phyloP scores from a whole-genome alignment of 2,329 filamentous ascomycete genomes.

The Cladosporium phlei region DNA sequence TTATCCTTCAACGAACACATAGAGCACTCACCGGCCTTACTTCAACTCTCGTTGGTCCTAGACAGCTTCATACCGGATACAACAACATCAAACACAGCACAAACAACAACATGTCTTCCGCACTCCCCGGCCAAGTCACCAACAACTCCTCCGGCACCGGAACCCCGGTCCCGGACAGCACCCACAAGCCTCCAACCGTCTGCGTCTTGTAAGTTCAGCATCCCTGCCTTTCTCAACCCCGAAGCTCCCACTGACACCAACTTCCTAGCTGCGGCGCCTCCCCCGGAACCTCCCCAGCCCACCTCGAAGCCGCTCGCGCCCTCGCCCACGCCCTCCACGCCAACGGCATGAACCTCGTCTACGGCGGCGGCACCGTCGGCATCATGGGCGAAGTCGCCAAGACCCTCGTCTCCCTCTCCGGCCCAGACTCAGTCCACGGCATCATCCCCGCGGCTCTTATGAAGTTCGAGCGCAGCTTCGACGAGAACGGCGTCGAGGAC shows the following conservation, averaged over 20 bases:
- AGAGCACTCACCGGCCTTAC: too few species aligned
- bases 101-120: background rate
- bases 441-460: slow-evolving; percentile 87
- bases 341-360: slow-evolving; percentile 77
- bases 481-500: slow-evolving; percentile 40
- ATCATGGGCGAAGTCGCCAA: slow-evolving; percentile 93
- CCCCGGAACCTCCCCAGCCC: slow-evolving; percentile 64
- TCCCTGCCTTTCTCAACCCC: background rate
- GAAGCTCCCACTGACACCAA: slow-evolving; percentile 2
- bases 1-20: background rate
- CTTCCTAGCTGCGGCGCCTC: slow-evolving; percentile 70
- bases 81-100: background rate
- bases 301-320: slow-evolving; percentile 71
- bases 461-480: slow-evolving; percentile 65
- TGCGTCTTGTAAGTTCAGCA: slow-evolving; percentile 68
- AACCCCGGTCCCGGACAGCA: slow-evolving; percentile 13
- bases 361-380: slow-evolving; percentile 89
- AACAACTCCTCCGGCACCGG: slow-evolving; percentile 3
- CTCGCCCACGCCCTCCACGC: slow-evolving; percentile 70
- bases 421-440: slow-evolving; percentile 79
- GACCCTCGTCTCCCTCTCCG: slow-evolving; percentile 76
- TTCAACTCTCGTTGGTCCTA: too few species aligned
- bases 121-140: slow-evolving; percentile 14
- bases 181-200: slow-evolving; percentile 57
- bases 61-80: background rate